Percentiles rank a stretch among this genome's conserved stretches.
Evolutionary conservation across 1,139 yeast genomes (phyloP).

Genomic region (Protomyces pachydermus): DNA sequence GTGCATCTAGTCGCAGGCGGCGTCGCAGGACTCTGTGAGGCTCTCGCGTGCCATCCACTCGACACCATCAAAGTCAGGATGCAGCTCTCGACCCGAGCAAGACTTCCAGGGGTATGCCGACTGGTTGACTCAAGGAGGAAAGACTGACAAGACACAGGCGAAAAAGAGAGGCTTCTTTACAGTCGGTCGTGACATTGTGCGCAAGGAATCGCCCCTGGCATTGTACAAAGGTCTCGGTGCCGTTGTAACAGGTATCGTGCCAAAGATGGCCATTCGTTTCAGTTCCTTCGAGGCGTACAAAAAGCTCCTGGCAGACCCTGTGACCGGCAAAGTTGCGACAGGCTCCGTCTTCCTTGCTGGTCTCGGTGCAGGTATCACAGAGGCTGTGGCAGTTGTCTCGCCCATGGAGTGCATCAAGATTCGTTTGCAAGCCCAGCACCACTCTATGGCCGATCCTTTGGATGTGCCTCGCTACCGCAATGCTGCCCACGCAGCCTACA

Average conservation of each 20-base stretch:
- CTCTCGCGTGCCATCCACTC: conserved; percentile 91
- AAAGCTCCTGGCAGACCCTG: conserved; percentile 55
- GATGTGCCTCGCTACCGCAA: conserved; percentile 80
- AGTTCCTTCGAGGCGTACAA: conserved; percentile 89
- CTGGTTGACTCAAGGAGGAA: conserved; percentile 41
- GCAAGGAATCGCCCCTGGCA: conserved; percentile 77
- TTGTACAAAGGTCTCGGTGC: conserved; percentile 95
- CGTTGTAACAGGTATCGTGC: conserved; percentile 93
- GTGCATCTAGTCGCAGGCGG: conserved; percentile 88
- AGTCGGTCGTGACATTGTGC: conserved; percentile 74
- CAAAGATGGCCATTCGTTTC: conserved; percentile 96
- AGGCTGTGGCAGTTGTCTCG: conserved; percentile 88
- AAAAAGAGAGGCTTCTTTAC: conserved; percentile 79
- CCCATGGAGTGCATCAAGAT: conserved; percentile 98
- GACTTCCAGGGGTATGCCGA: conserved; percentile 12
- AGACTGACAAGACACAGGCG: conserved; percentile 39
- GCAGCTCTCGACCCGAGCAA: conserved; percentile 25
- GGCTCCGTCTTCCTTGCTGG: conserved; percentile 76
- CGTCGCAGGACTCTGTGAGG: conserved; percentile 94
- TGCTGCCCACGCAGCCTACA: conserved; percentile 85
- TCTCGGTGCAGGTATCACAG: conserved; percentile 96
- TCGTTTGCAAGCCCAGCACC: conserved; percentile 92
- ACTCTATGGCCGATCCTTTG: conserved; percentile 77
- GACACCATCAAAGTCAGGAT: conserved; percentile 71
- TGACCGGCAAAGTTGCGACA: conserved; percentile 56